Evolutionary conservation across 2,329 filamentous ascomycete genomes (phyloP).

Genomic region (Acephala macrosclerotiorum): DNA sequence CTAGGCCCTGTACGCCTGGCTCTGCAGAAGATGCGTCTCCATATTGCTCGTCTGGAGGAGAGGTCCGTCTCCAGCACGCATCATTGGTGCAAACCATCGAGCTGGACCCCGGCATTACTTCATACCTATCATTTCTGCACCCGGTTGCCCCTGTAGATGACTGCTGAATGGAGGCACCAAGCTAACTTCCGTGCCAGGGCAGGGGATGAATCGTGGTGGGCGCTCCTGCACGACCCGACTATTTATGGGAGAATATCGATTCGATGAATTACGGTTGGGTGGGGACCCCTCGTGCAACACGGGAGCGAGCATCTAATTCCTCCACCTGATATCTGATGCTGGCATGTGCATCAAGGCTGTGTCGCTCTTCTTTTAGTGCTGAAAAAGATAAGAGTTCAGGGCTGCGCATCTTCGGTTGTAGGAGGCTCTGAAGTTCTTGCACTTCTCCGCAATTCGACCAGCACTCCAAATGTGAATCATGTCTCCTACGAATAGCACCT

Average conservation of each 20-base stretch:
- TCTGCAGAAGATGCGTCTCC: constrained; percentile 18
- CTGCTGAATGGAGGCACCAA: constrained; percentile 16
- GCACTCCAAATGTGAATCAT: constrained; percentile 1
- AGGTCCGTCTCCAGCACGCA: background rate
- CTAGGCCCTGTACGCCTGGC: constrained; percentile 17
- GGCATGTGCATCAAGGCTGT: constrained; percentile 25
- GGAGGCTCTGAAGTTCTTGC: background rate
- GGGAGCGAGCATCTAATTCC: constrained; percentile 21
- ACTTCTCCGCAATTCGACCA: background rate
- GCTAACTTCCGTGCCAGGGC: constrained; percentile 4
- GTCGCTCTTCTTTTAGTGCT: constrained; percentile 16
- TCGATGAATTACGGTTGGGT: constrained; percentile 20
- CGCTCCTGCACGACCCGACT: constrained; percentile 21
- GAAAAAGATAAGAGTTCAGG: constrained; percentile 26
- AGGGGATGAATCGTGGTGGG: constrained; percentile 12
- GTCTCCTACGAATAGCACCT: constrained; percentile 18
- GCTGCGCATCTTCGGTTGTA: constrained; percentile 14
- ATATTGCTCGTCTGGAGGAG: constrained; percentile 8
- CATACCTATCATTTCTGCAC: constrained; percentile 3
- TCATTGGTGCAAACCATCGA: constrained; percentile 13
- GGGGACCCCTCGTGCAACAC: constrained; percentile 19
- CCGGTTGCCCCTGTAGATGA: background rate
- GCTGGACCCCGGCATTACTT: constrained; percentile 7
- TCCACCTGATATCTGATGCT: constrained; percentile 24
- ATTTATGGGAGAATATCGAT: constrained; percentile 26